Conservation (phyloP, 129 eudicot species). For the Pittosporum tobira region DNA sequence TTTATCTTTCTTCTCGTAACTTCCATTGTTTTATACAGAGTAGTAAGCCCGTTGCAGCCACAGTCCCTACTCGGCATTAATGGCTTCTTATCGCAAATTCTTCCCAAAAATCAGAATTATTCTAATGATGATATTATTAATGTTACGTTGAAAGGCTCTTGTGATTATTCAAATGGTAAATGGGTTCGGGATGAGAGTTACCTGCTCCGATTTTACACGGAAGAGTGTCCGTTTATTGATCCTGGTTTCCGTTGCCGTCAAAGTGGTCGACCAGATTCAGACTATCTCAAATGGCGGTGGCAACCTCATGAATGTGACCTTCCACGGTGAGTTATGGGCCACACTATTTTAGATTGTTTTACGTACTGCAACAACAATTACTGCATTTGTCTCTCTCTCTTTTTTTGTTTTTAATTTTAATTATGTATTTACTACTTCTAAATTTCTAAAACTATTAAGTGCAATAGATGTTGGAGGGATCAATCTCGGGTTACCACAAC, state of each 20-base stretch:
- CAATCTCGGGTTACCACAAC: no score
- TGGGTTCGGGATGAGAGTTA: conserved; percentile 69
- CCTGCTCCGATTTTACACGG: conserved; percentile 32
- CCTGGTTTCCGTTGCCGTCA: conserved; percentile 71
- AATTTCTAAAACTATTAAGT: no score
- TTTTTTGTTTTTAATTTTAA: no score
- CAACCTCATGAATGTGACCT: conserved; percentile 59
- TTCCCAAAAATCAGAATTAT: not conserved
- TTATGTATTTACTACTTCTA: no score
- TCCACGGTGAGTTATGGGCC: conserved; percentile 54
- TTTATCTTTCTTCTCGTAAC: not conserved
- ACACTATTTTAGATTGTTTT: no score
- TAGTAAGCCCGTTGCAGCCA: no score
- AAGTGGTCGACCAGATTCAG: conserved; percentile 48
- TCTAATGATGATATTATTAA: not conserved
- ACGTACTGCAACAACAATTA: no score
- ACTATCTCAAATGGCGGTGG: conserved; percentile 67
- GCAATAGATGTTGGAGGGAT: no score
- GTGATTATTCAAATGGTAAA: conserved; percentile 60
- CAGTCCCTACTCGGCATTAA: not conserved
- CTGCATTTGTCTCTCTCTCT: no score
- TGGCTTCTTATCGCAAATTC: conserved; percentile 22
- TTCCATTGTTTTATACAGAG: no score
- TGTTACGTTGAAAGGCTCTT: conserved; percentile 21
- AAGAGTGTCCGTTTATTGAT: conserved; percentile 75